These are phyloP conservation scores for Adansonia gregorii DNA, from an alignment of 441 rosid genomes.

Conservation along the genomic window DNA sequence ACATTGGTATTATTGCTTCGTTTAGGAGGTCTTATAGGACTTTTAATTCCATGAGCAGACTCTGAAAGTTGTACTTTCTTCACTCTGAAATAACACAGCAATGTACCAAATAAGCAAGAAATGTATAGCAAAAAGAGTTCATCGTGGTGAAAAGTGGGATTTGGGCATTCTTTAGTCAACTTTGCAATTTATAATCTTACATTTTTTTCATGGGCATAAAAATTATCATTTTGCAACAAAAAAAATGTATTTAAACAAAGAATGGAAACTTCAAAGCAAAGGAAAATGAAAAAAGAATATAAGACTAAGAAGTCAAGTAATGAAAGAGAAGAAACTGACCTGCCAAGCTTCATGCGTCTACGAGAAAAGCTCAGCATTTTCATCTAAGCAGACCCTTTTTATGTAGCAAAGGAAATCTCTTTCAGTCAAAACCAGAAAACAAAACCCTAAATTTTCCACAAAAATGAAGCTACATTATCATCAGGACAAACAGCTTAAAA, in stretches of 20 bases:
- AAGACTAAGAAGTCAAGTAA: neutral
- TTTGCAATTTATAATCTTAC: neutral
- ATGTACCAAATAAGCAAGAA: conserved; percentile 18
- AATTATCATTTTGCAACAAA: neutral
- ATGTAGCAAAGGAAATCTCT: conserved; percentile 10
- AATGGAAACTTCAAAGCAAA: conserved; percentile 1
- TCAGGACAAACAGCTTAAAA: conserved; percentile 33
- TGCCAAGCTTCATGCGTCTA: conserved; percentile 88
- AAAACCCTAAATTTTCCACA: conserved; percentile 40
- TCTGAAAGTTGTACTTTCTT: conserved; percentile 97
- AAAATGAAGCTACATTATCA: conserved; percentile 39
- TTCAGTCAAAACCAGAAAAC: conserved; percentile 23
- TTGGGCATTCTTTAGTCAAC: neutral
- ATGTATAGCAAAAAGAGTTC: conserved; percentile 22
- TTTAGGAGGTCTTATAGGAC: conserved; percentile 75
- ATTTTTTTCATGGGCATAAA: neutral
- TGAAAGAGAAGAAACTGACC: conserved; percentile 46
- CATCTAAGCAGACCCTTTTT: conserved; percentile 17
- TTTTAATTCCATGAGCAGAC: conserved; percentile 63
- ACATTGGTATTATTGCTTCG: conserved; percentile 57
- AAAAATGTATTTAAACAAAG: neutral
- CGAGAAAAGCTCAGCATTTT: conserved; percentile 85
- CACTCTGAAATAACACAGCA: conserved; percentile 53
- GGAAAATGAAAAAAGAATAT: neutral
- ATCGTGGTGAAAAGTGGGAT: neutral